Conservation (phyloP, 257 asterid genomes). For the Perilla frutescens region DNA sequence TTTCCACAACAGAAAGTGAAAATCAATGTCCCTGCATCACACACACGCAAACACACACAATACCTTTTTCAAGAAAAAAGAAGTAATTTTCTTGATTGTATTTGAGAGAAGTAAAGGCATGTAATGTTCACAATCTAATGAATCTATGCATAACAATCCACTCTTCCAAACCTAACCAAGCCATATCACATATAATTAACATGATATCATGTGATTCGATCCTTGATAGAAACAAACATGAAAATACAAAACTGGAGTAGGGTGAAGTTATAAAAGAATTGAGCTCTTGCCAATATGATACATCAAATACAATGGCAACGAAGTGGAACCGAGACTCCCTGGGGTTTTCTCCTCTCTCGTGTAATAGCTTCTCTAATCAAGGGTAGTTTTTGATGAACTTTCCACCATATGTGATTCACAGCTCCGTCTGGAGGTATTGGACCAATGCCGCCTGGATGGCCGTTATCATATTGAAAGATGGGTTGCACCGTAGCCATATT, state of each 20-base stretch:
- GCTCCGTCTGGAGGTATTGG: constrained; percentile 69
- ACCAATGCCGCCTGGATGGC: constrained; percentile 71
- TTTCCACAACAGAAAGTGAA: constrained; percentile 37
- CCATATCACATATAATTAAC: constrained; percentile 10
- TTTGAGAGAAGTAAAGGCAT: constrained; percentile 11
- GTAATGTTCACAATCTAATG: neutral
- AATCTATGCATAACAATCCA: neutral
- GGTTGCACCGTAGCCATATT: constrained; percentile 69
- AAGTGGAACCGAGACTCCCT: constrained; percentile 68
- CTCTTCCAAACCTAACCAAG: neutral
- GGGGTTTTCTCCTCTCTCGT: constrained; percentile 88
- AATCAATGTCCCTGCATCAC: neutral
- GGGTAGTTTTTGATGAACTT: constrained; percentile 80
- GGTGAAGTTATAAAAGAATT: constrained; percentile 22
- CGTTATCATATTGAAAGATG: constrained; percentile 69
- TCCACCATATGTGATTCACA: constrained; percentile 84
- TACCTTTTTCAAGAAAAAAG: neutral
- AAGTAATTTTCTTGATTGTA: neutral
- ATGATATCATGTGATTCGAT: constrained; percentile 12
- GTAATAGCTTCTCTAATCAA: constrained; percentile 70
- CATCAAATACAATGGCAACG: constrained; percentile 86
- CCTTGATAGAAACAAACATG: neutral
- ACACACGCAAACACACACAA: neutral
- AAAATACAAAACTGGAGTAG: neutral
- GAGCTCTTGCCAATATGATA: constrained; percentile 1